Percentiles rank a stretch among this genome's conserved stretches.
Evolutionary conservation across 345 rosid species (phyloP).

Genomic region (Citrus trifoliata): DNA sequence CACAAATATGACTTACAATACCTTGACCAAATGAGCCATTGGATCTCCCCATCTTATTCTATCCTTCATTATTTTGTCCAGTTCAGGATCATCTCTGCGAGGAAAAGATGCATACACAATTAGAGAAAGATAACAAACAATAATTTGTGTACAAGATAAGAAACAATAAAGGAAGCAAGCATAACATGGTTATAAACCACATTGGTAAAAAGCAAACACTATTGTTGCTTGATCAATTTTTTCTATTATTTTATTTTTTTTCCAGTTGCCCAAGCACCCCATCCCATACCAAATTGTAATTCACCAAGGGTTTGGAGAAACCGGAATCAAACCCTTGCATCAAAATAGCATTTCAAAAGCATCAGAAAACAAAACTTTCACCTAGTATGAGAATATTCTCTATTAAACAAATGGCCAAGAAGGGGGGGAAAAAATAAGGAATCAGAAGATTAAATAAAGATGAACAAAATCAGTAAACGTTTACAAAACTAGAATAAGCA

Average conservation of each 20-base stretch:
- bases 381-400: neutral
- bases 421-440: neutral
- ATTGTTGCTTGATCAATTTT: neutral
- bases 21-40: conserved; percentile 97
- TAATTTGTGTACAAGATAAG: too few relatives aligned
- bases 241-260: too few relatives aligned
- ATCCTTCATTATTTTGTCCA: conserved; percentile 74
- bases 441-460: neutral
- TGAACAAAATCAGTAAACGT: neutral
- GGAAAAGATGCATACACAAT: neutral
- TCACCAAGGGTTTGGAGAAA: too few relatives aligned
- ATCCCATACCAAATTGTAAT: too few relatives aligned
- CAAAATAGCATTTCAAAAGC: neutral
- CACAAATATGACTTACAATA: conserved; percentile 14
- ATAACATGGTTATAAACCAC: neutral
- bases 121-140: neutral
- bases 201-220: neutral
- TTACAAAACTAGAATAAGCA: neutral
- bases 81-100: conserved; percentile 90
- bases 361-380: neutral
- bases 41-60: conserved; percentile 90
- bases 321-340: too few relatives aligned
- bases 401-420: neutral
- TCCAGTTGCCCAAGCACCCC: neutral
- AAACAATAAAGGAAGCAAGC: neutral